Percentiles rank a stretch among this genome's conserved stretches.
Evolutionary conservation across 2,329 filamentous ascomycete genomes (phyloP).

Genomic region (Penicillium hordei): DNA sequence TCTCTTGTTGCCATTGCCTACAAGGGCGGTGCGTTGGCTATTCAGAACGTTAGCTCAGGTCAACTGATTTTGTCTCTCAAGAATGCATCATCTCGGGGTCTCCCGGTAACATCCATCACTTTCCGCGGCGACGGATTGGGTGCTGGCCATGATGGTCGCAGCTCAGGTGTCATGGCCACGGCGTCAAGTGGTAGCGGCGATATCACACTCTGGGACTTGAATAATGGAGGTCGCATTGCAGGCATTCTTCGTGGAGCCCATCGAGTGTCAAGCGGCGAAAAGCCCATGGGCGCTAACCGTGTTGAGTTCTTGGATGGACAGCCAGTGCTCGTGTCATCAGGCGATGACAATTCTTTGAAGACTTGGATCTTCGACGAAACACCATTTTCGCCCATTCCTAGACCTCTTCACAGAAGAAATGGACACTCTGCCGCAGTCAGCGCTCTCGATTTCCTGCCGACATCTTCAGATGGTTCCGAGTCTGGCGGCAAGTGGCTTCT

Average conservation of each 20-base stretch:
- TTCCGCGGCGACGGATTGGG: slow-evolving; percentile 89
- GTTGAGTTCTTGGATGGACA: slow-evolving; percentile 88
- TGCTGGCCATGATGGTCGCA: slow-evolving; percentile 80
- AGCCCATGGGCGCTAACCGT: slow-evolving; percentile 74
- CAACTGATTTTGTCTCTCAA: slow-evolving; percentile 69
- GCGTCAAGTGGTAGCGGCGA: slow-evolving; percentile 77
- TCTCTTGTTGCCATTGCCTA: slow-evolving; percentile 88
- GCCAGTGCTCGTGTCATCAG: slow-evolving; percentile 84
- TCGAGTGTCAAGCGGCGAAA: slow-evolving; percentile 57
- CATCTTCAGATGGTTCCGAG: slow-evolving; percentile 85
- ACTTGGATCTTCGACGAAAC: slow-evolving; percentile 96
- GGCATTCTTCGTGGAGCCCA: slow-evolving; percentile 87
- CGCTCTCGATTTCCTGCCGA: slow-evolving; percentile 78
- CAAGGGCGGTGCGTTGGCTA: slow-evolving; percentile 70
- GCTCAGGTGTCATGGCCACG: slow-evolving; percentile 91
- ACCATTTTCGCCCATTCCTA: slow-evolving; percentile 82
- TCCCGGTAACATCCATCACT: slow-evolving; percentile 74
- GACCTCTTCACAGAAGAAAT: slow-evolving; percentile 79
- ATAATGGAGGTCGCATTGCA: slow-evolving; percentile 80
- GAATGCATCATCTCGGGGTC: slow-evolving; percentile 60
- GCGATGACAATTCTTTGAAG: slow-evolving; percentile 88
- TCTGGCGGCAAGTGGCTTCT: slow-evolving; percentile 90
- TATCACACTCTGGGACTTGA: slow-evolving; percentile 94
- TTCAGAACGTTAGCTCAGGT: slow-evolving; percentile 80
- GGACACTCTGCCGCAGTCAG: slow-evolving; percentile 87